phyloP scores from a whole-genome alignment of 192 early-diverging fungal species.

The Linnemannia zychae region DNA sequence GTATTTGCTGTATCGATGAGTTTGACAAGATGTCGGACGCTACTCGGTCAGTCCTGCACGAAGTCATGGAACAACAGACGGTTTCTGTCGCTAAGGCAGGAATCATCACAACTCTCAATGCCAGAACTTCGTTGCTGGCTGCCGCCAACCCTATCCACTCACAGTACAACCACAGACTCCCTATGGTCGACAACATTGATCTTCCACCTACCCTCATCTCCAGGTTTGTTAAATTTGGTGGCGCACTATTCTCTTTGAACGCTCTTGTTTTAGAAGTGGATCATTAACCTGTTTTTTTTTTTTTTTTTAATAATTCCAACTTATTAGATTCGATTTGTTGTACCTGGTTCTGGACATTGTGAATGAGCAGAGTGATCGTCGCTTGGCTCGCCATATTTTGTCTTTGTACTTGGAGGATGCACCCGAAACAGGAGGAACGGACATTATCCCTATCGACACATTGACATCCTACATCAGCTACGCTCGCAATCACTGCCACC shows the following conservation, averaged over 20 bases:
- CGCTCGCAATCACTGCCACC: slow-evolving; percentile 81
- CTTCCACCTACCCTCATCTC: slow-evolving; percentile 95
- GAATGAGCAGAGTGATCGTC: slow-evolving; percentile 87
- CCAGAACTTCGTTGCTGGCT: slow-evolving; percentile 94
- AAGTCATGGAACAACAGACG: slow-evolving; percentile 99
- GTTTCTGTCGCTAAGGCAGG: slow-evolving; percentile 99
- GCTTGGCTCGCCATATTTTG: slow-evolving; percentile 91
- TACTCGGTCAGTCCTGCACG: slow-evolving; percentile 94
- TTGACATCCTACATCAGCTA: slow-evolving; percentile 95
- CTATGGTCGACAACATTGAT: slow-evolving; percentile 90
- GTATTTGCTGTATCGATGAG: slow-evolving; percentile 98
- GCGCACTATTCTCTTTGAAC: neutral
- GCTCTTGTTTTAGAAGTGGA: neutral
- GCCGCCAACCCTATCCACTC: slow-evolving; percentile 95
- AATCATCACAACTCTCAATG: slow-evolving; percentile 98
- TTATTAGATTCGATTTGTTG: slow-evolving; percentile 93
- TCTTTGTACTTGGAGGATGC: slow-evolving; percentile 85
- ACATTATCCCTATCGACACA: slow-evolving; percentile 76
- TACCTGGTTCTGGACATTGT: slow-evolving; percentile 93
- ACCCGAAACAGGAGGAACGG: slow-evolving; percentile 56
- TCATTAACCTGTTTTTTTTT: neutral
- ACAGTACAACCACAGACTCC: slow-evolving; percentile 85
- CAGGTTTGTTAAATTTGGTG: slow-evolving; percentile 61
- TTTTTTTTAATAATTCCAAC: slow-evolving; percentile 79
- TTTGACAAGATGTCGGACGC: slow-evolving; percentile 99